A percentile compares a stretch with the other conserved stretches of the same genome.
Evolutionary conservation across 495 filamentous ascomycete genomes (phyloP).

Genomic region (Xylaria castorea): DNA sequence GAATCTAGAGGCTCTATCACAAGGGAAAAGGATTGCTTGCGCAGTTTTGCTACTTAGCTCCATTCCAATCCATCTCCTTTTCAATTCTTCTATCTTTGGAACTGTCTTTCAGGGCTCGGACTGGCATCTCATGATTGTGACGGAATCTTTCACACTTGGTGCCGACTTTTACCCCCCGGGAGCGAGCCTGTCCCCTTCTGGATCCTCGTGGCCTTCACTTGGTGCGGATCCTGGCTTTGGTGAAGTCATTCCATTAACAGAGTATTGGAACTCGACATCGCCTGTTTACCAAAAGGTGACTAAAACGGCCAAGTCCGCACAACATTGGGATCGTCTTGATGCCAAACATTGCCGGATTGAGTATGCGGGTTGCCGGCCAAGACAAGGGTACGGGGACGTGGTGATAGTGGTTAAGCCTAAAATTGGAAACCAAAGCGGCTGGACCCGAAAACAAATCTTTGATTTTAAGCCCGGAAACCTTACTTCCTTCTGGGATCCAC

Average conservation of each 20-base stretch:
- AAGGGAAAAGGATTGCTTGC: neutral
- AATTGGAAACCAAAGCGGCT: neutral
- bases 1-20: neutral
- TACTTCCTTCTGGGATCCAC: neutral
- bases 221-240: neutral
- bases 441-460: neutral
- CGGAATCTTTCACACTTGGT: neutral
- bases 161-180: neutral
- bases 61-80: neutral
- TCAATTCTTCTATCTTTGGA: neutral
- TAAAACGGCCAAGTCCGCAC: neutral
- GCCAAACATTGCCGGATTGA: neutral
- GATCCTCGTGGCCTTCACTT: neutral
- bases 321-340: neutral
- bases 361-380: neutral
- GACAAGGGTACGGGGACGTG: neutral
- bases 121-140: neutral
- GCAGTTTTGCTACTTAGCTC: neutral
- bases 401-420: neutral
- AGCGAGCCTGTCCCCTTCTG: neutral
- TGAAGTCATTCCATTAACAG: neutral
- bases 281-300: neutral
- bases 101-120: neutral
- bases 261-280: neutral
- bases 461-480: neutral